Evolutionary conservation across 78 protist species (phyloP).

Genomic region (Chrysochromulina parva): DNA sequence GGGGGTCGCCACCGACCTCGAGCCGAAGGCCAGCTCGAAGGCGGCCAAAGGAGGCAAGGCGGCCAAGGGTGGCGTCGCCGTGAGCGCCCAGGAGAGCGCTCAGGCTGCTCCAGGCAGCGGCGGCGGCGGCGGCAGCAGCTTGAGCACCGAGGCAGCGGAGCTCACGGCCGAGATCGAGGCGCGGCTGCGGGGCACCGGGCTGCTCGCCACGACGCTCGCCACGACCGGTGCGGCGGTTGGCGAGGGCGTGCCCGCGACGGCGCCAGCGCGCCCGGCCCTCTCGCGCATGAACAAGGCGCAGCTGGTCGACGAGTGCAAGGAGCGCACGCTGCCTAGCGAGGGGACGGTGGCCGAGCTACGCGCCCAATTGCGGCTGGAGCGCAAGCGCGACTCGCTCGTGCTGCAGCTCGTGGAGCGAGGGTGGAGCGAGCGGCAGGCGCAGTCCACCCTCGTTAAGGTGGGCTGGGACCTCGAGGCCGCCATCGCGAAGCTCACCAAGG

Average conservation of each 20-base stretch:
- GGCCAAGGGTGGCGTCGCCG: no score
- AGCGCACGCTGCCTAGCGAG: not conserved
- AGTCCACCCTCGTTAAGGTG: not conserved
- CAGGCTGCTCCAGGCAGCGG: no score
- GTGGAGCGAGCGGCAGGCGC: not conserved
- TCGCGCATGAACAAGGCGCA: not conserved
- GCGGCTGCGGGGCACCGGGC: no score
- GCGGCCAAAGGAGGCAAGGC: no score
- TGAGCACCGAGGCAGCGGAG: not conserved
- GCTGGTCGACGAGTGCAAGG: not conserved
- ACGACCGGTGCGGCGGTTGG: no score
- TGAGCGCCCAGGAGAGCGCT: no score
- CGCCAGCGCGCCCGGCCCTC: not conserved
- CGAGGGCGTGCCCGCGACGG: no score
- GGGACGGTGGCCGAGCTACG: constrained; percentile 8
- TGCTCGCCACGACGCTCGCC: no score
- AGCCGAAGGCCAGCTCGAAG: no score
- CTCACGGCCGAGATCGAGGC: not conserved
- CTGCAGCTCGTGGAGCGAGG: not conserved
- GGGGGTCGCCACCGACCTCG: no score
- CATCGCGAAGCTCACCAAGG: not conserved
- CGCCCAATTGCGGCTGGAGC: not conserved
- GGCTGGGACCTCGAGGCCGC: not conserved
- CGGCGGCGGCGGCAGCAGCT: no score
- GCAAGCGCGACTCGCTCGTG: not conserved